Conservation (phyloP, 306 rosid species). For the Biancaea sappan region DNA sequence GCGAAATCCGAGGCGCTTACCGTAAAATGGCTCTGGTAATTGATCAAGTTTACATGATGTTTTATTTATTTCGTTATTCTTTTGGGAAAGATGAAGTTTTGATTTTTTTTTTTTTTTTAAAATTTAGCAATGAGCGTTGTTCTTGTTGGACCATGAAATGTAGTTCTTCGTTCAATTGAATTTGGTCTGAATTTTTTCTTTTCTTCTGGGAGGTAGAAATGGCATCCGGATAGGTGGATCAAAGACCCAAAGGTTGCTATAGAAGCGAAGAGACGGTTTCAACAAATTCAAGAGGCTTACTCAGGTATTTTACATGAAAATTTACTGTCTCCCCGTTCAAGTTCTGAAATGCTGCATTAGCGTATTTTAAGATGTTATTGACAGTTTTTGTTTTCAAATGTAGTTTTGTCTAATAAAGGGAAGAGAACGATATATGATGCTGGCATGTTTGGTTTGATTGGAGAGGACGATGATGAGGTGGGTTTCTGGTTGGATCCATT, state of each 20-base stretch:
- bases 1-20: constrained; percentile 40
- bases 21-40: constrained; percentile 42
- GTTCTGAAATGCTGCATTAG: background rate
- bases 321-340: background rate
- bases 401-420: constrained; percentile 49
- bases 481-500: background rate
- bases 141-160: background rate
- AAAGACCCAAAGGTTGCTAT: constrained; percentile 34
- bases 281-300: constrained; percentile 51
- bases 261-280: constrained; percentile 48
- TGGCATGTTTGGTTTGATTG: constrained; percentile 45
- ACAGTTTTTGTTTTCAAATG: background rate
- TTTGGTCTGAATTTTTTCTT: constrained; percentile 5
- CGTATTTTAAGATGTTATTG: background rate
- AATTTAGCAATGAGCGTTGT: background rate
- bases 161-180: background rate
- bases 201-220: constrained; percentile 29
- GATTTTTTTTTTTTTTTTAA: background rate
- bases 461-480: constrained; percentile 49
- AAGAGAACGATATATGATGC: constrained; percentile 50
- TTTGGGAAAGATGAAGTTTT: background rate
- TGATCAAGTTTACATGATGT: background rate
- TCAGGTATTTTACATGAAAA: constrained; percentile 35
- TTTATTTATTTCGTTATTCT: no score
- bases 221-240: constrained; percentile 50